Percentiles rank a stretch among this genome's conserved stretches.
Evolutionary conservation across 306 rosid genomes (phyloP).

Genomic region (Elaeagnus macrophylla): DNA sequence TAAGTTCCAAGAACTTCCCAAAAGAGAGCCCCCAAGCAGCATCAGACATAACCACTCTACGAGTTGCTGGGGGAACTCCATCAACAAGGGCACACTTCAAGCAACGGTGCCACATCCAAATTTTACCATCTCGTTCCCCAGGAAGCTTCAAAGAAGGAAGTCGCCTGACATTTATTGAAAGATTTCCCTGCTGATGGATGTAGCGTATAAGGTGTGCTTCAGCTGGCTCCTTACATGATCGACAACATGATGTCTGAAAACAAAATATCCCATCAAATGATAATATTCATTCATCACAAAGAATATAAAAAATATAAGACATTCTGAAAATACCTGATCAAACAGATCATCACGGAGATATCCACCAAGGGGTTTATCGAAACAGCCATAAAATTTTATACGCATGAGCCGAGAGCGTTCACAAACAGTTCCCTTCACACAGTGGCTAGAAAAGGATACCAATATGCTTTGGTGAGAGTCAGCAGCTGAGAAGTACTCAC

Average conservation of each 20-base stretch:
- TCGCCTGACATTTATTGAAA: slow-evolving; percentile 75
- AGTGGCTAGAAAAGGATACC: slow-evolving; percentile 87
- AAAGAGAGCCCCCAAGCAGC: slow-evolving; percentile 99
- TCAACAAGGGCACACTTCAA: slow-evolving; percentile 64
- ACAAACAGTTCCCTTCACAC: slow-evolving; percentile 81
- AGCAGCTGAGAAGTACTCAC: slow-evolving; percentile 74
- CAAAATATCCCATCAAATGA: slow-evolving; percentile 7
- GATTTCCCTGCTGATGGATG: slow-evolving; percentile 93
- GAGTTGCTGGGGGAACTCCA: slow-evolving; percentile 98
- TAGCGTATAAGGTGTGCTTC: slow-evolving; percentile 76
- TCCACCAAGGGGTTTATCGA: slow-evolving; percentile 96
- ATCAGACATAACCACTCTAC: slow-evolving; percentile 91
- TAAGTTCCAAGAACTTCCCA: slow-evolving; percentile 97
- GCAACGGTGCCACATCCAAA: slow-evolving; percentile 99
- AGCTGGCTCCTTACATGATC: slow-evolving; percentile 65
- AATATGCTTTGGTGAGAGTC: slow-evolving; percentile 88
- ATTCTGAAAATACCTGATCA: slow-evolving; percentile 43
- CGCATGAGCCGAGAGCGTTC: slow-evolving; percentile 85
- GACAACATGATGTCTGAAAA: slow-evolving; percentile 57
- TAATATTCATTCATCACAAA: slow-evolving; percentile 11
- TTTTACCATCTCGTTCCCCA: slow-evolving; percentile 84
- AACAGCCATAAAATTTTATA: slow-evolving; percentile 81
- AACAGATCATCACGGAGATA: slow-evolving; percentile 82
- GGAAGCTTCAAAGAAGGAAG: slow-evolving; percentile 75
- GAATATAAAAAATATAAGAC: slow-evolving; percentile 6